These are phyloP conservation scores for Aspergillus steynii DNA, from an alignment of 495 filamentous ascomycete species.

Conservation along the genomic window DNA sequence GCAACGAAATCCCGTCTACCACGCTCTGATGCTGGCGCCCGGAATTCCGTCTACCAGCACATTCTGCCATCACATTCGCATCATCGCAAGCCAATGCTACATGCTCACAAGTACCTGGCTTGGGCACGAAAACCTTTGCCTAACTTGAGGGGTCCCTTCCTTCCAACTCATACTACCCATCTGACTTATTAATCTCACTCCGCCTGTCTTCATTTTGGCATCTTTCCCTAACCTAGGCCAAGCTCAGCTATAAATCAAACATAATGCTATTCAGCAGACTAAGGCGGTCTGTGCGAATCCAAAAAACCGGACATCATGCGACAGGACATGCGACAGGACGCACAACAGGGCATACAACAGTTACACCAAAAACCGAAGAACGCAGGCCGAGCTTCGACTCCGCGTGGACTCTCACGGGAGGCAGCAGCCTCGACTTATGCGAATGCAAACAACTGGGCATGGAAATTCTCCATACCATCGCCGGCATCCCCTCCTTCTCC, in stretches of 20 bases:
- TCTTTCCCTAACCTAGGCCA: not conserved
- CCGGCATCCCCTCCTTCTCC: not conserved
- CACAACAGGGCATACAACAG: not conserved
- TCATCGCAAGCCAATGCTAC: constrained; percentile 5
- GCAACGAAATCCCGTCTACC: not conserved
- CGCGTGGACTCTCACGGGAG: not conserved
- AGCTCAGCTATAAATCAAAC: not conserved
- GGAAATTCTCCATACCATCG: not conserved
- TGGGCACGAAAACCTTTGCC: not conserved
- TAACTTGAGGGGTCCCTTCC: not conserved
- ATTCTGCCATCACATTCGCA: constrained; percentile 4
- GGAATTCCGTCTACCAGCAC: not conserved
- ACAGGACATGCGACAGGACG: no score
- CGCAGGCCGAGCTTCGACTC: not conserved
- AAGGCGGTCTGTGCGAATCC: not conserved
- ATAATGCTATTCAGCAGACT: not conserved
- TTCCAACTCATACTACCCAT: not conserved
- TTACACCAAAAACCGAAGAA: not conserved
- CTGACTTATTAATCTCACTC: not conserved
- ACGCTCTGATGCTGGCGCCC: not conserved
- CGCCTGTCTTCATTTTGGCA: not conserved
- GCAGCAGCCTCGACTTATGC: not conserved
- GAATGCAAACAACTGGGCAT: not conserved
- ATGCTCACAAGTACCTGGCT: constrained; percentile 1
- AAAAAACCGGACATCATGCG: not conserved